These are phyloP conservation scores for Beauveria medogensis DNA, from an alignment of 2,329 filamentous ascomycete genomes.

Conservation along the genomic window DNA sequence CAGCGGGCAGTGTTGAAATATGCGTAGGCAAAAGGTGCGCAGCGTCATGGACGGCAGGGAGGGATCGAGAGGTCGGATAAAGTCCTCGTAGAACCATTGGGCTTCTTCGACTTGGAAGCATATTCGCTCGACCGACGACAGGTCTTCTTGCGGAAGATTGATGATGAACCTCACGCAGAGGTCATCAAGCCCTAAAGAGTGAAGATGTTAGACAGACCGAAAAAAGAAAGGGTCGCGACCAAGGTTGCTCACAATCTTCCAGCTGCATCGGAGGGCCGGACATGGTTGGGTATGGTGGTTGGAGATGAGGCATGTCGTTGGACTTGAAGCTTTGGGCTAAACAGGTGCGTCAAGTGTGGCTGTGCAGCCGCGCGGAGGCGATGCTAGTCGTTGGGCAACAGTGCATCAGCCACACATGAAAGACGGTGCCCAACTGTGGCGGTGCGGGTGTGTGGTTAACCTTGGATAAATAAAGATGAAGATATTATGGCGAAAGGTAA, in stretches of 20 bases:
- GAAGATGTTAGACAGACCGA: constrained; percentile 4
- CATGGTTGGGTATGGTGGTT: constrained; percentile 49
- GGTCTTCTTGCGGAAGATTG: constrained; percentile 86
- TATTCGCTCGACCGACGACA: constrained; percentile 83
- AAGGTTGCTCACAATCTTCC: constrained; percentile 64
- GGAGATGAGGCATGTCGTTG: not conserved
- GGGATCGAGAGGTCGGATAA: constrained; percentile 84
- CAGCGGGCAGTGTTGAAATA: constrained; percentile 90
- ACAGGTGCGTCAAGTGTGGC: constrained; percentile 2
- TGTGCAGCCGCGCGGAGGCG: constrained; percentile 4
- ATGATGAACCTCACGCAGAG: constrained; percentile 97
- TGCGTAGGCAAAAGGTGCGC: constrained; percentile 76
- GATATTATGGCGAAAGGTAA: not conserved
- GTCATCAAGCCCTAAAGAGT: constrained; percentile 76
- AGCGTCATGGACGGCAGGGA: constrained; percentile 78
- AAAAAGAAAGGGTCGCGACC: constrained; percentile 12
- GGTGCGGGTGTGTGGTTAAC: not conserved
- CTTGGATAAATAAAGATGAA: not conserved
- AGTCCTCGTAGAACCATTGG: constrained; percentile 99
- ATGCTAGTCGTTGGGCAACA: not conserved
- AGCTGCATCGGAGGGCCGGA: constrained; percentile 72
- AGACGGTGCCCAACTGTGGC: constrained; percentile 4
- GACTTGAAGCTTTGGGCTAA: constrained; percentile 2
- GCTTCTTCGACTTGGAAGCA: constrained; percentile 99
- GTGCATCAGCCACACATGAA: not conserved